Conservation (phyloP, 2,329 filamentous ascomycete genomes). For the Emergomyces africanus region DNA sequence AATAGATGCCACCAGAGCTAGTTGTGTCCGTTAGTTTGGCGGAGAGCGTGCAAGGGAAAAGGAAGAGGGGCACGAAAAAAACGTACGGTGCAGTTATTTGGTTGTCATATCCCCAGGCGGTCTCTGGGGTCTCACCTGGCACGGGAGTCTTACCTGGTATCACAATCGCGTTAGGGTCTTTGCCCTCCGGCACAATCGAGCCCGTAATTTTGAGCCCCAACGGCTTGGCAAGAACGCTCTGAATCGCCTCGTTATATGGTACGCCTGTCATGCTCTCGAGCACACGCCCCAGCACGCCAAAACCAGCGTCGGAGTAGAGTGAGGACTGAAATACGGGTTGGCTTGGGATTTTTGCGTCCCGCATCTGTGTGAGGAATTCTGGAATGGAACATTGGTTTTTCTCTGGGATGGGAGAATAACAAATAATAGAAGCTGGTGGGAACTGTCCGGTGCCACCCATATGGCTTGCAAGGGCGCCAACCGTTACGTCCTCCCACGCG, state of each 20-base stretch:
- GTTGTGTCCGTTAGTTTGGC: background rate
- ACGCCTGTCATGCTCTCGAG: background rate
- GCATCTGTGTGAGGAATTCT: background rate
- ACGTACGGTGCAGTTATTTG: background rate
- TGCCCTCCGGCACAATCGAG: background rate
- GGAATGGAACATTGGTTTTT: background rate
- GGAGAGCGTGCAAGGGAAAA: background rate
- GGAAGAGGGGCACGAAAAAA: too few relatives aligned
- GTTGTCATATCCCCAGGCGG: background rate
- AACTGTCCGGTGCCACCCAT: background rate
- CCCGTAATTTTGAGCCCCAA: background rate
- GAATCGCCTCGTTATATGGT: background rate
- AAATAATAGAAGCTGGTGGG: background rate
- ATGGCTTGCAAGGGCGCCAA: background rate
- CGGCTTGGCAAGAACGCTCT: background rate
- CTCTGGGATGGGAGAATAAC: background rate
- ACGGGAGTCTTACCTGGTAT: background rate
- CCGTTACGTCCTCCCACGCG: background rate
- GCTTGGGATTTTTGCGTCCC: background rate
- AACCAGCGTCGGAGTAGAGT: background rate
- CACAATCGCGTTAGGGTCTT: background rate
- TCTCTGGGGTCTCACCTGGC: background rate
- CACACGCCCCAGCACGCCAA: background rate
- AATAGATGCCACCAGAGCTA: background rate
- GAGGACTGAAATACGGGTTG: background rate